Evolutionary conservation across 2,329 filamentous ascomycete genomes (phyloP), one percentile per base, ranked within the genome.

Genomic region (Colletotrichum tropicale): DNA sequence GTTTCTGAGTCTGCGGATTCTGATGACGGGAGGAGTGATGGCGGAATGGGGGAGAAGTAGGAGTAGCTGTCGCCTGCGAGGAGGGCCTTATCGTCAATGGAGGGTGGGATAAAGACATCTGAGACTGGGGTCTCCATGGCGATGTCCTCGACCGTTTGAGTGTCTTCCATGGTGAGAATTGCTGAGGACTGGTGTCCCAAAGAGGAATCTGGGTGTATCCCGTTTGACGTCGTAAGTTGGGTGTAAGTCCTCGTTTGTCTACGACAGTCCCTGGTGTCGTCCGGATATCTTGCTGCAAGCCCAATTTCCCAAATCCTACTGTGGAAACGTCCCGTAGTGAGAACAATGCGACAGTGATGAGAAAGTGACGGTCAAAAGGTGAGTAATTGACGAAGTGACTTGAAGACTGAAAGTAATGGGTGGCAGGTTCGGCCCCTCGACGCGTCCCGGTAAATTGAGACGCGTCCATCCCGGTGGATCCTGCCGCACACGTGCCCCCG

Each of bases 11-110:
- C 68, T 26, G 77, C 56, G 38, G 78, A 52, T 9, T 66, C 26
- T 70, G 75, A 55, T 68, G 81, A 78, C 2, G 88, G 84, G 26
- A 89, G 89, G 68, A 95, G 90, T n/a, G 86, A 83, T 0, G 89
- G 82, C 2, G 94, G 95, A 2, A 95, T 88, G 18, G 91, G 87
- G 1, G 94, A 95, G 87, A 93, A 95, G 84, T 96, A 90, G 13
- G 91, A 89, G 86, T 95, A 95, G 55, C 94, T 93, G 62, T 89
- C 88, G 82, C 94, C 94, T 55, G 88, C 82, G 79, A 94, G 86
- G 76, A 96, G 88, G 52, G 86, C 82, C 21, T 85, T 71, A 61
- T 82, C 81, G 84, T 93, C 86, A 79, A 96, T 89, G 18, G 93
- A 96, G 8, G 94, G 94, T 16, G 94, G 93, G 77, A 94, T 86